These are phyloP conservation scores for Lactifluus subvellereus DNA, from an alignment of 768 basidiomycete genomes.

Conservation along the genomic window DNA sequence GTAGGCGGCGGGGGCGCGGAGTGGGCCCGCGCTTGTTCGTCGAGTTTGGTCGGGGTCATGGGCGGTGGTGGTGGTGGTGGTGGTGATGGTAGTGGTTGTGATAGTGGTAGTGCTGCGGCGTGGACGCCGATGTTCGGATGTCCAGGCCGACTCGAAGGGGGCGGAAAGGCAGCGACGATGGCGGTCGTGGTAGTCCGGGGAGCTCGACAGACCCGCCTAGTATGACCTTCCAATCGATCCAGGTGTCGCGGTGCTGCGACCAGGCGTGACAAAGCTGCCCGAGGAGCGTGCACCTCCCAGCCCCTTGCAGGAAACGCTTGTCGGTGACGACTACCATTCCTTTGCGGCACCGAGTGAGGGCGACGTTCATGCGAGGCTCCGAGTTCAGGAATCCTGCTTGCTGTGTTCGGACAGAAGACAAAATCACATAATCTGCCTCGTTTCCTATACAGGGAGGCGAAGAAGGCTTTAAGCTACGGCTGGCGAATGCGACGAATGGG, in stretches of 20 bases:
- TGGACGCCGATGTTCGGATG: neutral
- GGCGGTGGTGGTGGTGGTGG: neutral
- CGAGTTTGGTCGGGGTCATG: neutral
- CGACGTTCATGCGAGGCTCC: constrained; percentile 42
- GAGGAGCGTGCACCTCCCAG: constrained; percentile 38
- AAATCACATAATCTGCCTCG: constrained; percentile 44
- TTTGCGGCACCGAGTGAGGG: constrained; percentile 36
- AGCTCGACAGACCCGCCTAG: neutral
- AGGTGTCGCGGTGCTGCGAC: constrained; percentile 26
- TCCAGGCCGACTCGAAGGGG: neutral
- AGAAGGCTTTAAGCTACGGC: neutral
- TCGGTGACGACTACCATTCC: constrained; percentile 47
- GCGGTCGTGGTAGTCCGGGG: neutral
- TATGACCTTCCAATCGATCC: constrained; percentile 29
- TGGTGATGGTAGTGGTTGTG: too few relatives aligned
- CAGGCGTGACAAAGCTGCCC: constrained; percentile 33
- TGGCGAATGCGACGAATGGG: neutral
- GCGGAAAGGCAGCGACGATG: neutral
- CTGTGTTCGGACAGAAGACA: constrained; percentile 46
- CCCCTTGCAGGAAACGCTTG: constrained; percentile 34
- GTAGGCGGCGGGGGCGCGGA: neutral
- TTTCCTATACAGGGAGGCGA: constrained; percentile 35
- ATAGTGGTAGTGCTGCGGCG: neutral
- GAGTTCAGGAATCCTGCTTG: constrained; percentile 43
- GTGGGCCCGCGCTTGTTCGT: too few relatives aligned